Evolutionary conservation across 345 rosid genomes (phyloP), one percentile per base, ranked within the genome.

Genomic region (Mangifera indica): DNA sequence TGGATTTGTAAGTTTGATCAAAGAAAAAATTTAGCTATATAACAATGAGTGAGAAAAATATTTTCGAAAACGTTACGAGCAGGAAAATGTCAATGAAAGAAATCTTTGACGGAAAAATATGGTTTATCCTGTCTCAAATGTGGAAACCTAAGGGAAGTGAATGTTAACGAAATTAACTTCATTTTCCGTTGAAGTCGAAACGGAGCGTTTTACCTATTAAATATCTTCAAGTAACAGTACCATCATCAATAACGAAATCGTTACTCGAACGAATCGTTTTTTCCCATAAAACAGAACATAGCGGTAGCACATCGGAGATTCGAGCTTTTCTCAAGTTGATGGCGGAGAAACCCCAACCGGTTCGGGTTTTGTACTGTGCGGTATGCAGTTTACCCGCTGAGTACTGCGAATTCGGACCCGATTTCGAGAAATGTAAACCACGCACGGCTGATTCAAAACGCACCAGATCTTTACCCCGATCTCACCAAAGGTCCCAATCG

Each of bases 401-500:
- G 74, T 85, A 81, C 74, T 83, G 84, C 67, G 87, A 86, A 60
- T 86, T 81, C 58, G 89, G 85, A 15, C 74, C 87, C 63, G 83
- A 83, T 49, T 83, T 86, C 62, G 85, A 76, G 18, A 80, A 74
- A 72, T 83, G 87, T 74, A 83, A 85, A 60, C 84, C n/a, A n/a
- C n/a, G n/a, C 85, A 45, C 81, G 87, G 87, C 69, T 86, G 77
- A 74, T 83, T 81, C 76, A 78, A 67, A 86, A 83, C 76, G 78
- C 80, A 0, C 80, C 84, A 56, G 81, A 81, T 55, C 85, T 83
- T 61, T 85, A 83, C 51, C 84, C 85, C 15, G 81, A 86, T 78
- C 89, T 83, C 67, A 26, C 79, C 59, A 63, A 74, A 70, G 87
- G 85, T 81, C 52, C 49, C 64, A 22, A n/a, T 51, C 61, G 15